Conservation (phyloP, 352 stramenopile species). For the Phytophthora pseudosyringae region DNA sequence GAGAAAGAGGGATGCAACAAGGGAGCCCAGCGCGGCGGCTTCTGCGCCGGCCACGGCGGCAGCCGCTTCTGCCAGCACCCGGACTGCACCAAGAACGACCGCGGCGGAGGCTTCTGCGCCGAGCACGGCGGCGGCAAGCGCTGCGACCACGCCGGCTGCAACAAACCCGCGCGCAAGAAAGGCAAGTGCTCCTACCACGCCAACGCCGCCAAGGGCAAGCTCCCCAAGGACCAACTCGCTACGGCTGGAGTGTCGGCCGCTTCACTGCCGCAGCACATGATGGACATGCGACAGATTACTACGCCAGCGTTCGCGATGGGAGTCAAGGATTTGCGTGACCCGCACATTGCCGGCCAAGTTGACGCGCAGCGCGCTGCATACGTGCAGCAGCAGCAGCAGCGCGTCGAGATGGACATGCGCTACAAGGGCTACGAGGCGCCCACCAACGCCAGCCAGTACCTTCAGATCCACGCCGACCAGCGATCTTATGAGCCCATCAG, state of each 20-base stretch:
- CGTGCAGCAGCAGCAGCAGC: conserved; percentile 67
- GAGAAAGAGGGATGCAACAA: conserved; percentile 88
- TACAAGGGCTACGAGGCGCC: conserved; percentile 76
- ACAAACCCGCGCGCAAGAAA: conserved; percentile 85
- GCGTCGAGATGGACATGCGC: conserved; percentile 74
- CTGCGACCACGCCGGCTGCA: conserved; percentile 78
- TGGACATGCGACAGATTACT: conserved; percentile 86
- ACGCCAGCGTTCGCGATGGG: conserved; percentile 57
- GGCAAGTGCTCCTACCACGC: conserved; percentile 90
- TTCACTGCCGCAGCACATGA: conserved; percentile 65
- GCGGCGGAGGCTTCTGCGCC: conserved; percentile 84
- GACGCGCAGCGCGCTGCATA: conserved; percentile 55
- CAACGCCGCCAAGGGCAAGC: conserved; percentile 76
- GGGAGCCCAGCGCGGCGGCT: conserved; percentile 77
- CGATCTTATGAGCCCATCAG: conserved; percentile 78
- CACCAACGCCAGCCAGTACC: conserved; percentile 56
- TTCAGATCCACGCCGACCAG: conserved; percentile 79
- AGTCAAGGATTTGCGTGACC: conserved; percentile 52
- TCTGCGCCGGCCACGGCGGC: conserved; percentile 86
- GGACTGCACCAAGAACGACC: conserved; percentile 91
- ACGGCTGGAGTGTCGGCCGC: conserved; percentile 12
- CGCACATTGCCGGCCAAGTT: conserved; percentile 33
- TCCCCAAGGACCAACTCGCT: conserved; percentile 53
- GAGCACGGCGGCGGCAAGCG: conserved; percentile 87
- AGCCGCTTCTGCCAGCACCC: conserved; percentile 81